Evolutionary conservation across 345 rosid genomes (phyloP), one percentile per base, ranked within the genome.

Genomic region (Ceriops zippeliana): DNA sequence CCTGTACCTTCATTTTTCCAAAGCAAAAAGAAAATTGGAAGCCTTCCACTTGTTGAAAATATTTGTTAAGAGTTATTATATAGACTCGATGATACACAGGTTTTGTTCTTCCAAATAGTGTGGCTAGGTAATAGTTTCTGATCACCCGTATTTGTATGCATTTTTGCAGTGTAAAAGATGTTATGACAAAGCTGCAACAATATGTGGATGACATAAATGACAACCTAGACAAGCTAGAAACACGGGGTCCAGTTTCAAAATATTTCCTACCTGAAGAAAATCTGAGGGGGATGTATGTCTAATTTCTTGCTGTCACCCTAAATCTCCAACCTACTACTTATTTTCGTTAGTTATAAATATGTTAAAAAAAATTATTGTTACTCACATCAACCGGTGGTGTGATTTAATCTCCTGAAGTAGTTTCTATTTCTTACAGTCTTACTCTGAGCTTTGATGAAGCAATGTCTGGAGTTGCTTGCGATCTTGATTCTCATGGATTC

Each of bases 181-280:
- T 85, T 72, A 78, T 85, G 78, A 73, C 53, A 65, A 90, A 86
- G 84, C 83, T 96, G 37, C 83, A 86, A 73, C 89, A 85, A 73
- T 90, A 96, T 78, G 96, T 90, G 63, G 90, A 86, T 62, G 88
- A 92, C 73, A 89, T 96, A 74, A 96, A 92, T 73, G 76, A 71
- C 70, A 87, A 96, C 80, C 61, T 92, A 27, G 88, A 83, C 75
- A 85, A 85, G 76, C 87, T 96, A 30, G 83, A 61, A 62, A 73
- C 86, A 17, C 83, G 91, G 17, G 99, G 98, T 74, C 96, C 96
- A 11, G 99, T 90, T 74, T 90, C 99, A 26, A 90, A 87, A 77
- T 96, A 90, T 62, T 79, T 82, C 73, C 85, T 96, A 5, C 90
- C 85, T 0, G 92, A 90, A 26, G 97, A 92, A 83, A 83, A 89